Percentiles rank a stretch among this genome's conserved stretches.
These are phyloP conservation scores for Xylariaceae sp. DNA, from an alignment of 2,329 filamentous ascomycete genomes.

Conservation along the genomic window DNA sequence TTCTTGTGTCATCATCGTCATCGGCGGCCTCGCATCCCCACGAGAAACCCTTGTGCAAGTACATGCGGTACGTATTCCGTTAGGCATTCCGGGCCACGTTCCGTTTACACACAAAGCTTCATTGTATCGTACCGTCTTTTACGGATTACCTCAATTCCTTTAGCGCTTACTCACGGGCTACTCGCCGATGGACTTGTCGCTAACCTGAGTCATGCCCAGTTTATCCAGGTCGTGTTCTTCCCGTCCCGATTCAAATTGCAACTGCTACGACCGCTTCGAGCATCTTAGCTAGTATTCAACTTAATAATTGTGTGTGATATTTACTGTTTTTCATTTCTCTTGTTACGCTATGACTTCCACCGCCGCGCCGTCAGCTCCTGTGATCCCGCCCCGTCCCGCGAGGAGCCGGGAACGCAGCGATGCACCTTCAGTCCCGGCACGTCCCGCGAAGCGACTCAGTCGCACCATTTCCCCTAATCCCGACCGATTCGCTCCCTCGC, in stretches of 20 bases:
- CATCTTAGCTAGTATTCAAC: slow-evolving; percentile 23
- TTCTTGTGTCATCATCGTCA: background rate
- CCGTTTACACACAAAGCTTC: slow-evolving; percentile 1
- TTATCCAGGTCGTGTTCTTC: slow-evolving; percentile 20
- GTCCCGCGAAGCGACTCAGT: slow-evolving; percentile 62
- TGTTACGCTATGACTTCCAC: slow-evolving; percentile 43
- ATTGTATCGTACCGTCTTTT: background rate
- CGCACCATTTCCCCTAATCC: slow-evolving; percentile 73
- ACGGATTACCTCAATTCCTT: background rate
- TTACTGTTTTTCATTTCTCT: slow-evolving; percentile 2
- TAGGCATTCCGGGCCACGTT: too few species aligned
- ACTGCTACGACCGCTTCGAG: slow-evolving; percentile 18
- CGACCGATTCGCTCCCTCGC: slow-evolving; percentile 78
- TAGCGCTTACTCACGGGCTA: slow-evolving; percentile 2
- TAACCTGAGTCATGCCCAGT: slow-evolving; percentile 6
- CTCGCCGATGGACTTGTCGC: slow-evolving; percentile 6
- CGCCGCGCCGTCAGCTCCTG: slow-evolving; percentile 45
- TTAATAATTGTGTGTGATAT: background rate
- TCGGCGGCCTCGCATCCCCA: background rate
- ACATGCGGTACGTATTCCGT: slow-evolving; percentile 13
- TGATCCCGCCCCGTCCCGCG: slow-evolving; percentile 52
- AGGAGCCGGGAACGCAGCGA: slow-evolving; percentile 40
- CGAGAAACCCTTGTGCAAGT: background rate
- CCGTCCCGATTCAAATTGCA: slow-evolving; percentile 18
- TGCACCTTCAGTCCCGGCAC: slow-evolving; percentile 70